Base-by-base conservation (phyloP, 306 rosid genomes). In the Prunus dulcis region DNA sequence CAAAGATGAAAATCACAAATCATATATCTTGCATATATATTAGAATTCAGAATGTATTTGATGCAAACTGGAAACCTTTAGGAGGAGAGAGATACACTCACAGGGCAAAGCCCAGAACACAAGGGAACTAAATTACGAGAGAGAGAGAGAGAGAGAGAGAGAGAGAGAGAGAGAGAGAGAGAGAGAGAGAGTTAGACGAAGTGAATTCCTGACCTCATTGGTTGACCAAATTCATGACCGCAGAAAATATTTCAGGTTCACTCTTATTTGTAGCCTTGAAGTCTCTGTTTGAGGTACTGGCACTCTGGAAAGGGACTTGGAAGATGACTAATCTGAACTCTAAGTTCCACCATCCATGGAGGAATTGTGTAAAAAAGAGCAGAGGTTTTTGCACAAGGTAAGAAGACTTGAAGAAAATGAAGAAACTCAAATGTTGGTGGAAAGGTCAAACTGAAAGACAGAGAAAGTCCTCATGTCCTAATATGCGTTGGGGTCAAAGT, bases 401-500 rank as follows among this genome's bases (percentile, higher is more conserved):
- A 34, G 64, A 71, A 71, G 47, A 51, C 20, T 11, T 12, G 1
- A 52, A 15, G 55, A 30, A 47, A 20, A 71, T 23, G 32, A 70
- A 55, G 66, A 72, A 52, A 71, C n/a, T 12, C 64, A 58, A 69
- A 70, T n/a, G 76, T 53, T n/a, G 57, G 52, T 17, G 60, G 52
- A 38, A 55, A 30, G n/a, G 50, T 38, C 65, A 55, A 55, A 50
- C 25, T 13, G 65, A 58, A 71, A 22, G 76, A 72, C 18, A 56
- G 4, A 12, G 14, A 13, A 18, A 53, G n/a, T 53, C 75, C 50
- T n/a, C 25, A 5, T 7, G 23, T 55, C 23, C 12, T 14, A 23
- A 1, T 9, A 32, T 12, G 43, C 32, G 9, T 49, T 25, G 23
- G 61, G 64, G 6, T 17, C 66, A 50, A 19, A 8, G 55, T 57